Base-by-base conservation (phyloP, 441 rosid species). In the Daphne laureola region DNA sequence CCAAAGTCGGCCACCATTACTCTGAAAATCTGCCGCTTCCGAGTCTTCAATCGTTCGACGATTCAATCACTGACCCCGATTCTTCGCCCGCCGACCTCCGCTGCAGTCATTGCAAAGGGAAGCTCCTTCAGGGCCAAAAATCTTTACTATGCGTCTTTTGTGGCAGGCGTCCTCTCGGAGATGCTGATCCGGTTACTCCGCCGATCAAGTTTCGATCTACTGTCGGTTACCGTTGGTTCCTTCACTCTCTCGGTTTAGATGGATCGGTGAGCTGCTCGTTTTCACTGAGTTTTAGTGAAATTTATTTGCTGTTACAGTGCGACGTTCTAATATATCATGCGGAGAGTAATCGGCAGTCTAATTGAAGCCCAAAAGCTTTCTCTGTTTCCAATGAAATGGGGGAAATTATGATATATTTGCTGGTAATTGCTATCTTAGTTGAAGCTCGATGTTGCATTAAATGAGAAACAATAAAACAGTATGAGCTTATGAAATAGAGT, bases 141-240 rank as follows among this genome's bases (percentile, higher is more conserved):
- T 89, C 96, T 15, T 51, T 78, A 40, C 57, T 84, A 66, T 89
- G 98, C 61, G 76, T 86, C 27, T 89, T 92, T 71, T 92, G 97
- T 44, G 96, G 98, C 23, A 63, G 73, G 16, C 78, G 68, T 26
- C 82, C 38, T 9, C 38, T 64, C 51, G 58, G 65, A 3, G 70
- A 53, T 40, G 64, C 17, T n/a, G 82, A 78, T 9, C 64, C 55
- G 17, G 73, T 80, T 26, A 95, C 86, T 38, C 75, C 72, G 43
- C 84, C 96, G 0, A 75, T 92, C 72, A 78, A 83, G 62, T 84
- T 89, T 61, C 71, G 66, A 26, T 73, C 87, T 51, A 73, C 94
- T 53, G 53, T 35, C 53, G 94, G 73, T 48, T 89, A 64, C 77
- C 73, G 73, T 23, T 92, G 77, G 88, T 63, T 92, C 50, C 96